phyloP scores from a whole-genome alignment of 805 yeast species.

The Starmerella geochares region DNA sequence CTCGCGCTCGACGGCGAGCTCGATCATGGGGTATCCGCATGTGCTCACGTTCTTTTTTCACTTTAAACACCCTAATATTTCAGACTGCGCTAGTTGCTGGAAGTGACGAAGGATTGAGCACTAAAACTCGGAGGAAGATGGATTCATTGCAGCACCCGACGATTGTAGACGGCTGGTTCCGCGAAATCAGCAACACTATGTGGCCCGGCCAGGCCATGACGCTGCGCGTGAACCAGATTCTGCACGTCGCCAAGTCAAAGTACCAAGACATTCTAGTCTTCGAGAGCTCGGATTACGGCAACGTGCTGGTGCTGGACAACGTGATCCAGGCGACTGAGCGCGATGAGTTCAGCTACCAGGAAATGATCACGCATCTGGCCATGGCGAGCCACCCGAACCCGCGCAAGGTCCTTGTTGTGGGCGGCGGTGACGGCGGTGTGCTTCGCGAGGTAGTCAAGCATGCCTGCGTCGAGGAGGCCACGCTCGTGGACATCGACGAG shows the following conservation, averaged over 20 bases:
- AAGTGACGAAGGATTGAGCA: background rate
- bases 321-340: constrained; percentile 95
- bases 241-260: constrained; percentile 74
- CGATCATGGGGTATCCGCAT: background rate
- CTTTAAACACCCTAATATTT: background rate
- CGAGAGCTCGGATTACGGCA: constrained; percentile 88
- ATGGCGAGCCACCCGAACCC: constrained; percentile 91
- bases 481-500: constrained; percentile 91
- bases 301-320: constrained; percentile 87
- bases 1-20: background rate
- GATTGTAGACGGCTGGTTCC: constrained; percentile 79
- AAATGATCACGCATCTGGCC: constrained; percentile 93
- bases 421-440: constrained; percentile 99
- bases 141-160: constrained; percentile 26
- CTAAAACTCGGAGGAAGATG: constrained; percentile 14
- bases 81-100: background rate
- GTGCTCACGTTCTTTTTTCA: background rate
- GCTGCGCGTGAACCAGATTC: constrained; percentile 71
- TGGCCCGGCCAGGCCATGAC: constrained; percentile 99
- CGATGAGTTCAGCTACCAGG: constrained; percentile 96
- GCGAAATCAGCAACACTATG: constrained; percentile 88
- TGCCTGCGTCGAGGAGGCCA: constrained; percentile 72
- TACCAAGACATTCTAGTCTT: constrained; percentile 92
- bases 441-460: constrained; percentile 90
- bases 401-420: constrained; percentile 83